Conservation (phyloP, 805 yeast species). For the Ogataea dorogensis region DNA sequence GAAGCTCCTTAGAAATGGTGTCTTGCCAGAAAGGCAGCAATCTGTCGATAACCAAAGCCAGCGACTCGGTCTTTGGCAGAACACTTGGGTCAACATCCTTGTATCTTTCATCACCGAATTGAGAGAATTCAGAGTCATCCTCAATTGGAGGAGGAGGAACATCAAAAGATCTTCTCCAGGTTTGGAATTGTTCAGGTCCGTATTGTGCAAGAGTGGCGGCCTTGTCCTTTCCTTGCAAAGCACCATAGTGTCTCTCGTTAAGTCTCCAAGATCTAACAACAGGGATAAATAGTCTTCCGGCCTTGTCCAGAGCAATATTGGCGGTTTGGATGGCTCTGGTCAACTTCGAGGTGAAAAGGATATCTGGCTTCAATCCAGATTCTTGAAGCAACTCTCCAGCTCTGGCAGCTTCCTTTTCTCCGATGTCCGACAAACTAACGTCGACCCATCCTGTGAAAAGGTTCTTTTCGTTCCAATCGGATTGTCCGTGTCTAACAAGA, state of each 20-base stretch:
- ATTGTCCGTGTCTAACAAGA: constrained; percentile 98
- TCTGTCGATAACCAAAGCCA: constrained; percentile 93
- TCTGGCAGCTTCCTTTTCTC: constrained; percentile 85
- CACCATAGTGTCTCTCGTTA: constrained; percentile 99
- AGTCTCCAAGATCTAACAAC: constrained; percentile 96
- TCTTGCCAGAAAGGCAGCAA: constrained; percentile 96
- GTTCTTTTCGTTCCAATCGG: constrained; percentile 98
- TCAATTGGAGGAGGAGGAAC: constrained; percentile 92
- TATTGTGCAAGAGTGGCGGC: constrained; percentile 84
- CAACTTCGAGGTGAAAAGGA: constrained; percentile 86
- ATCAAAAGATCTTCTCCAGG: constrained; percentile 96
- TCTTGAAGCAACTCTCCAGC: constrained; percentile 93
- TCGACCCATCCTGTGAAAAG: constrained; percentile 99
- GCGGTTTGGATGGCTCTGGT: constrained; percentile 97
- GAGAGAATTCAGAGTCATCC: constrained; percentile 77
- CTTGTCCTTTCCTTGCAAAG: constrained; percentile 96
- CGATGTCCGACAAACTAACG: constrained; percentile 77
- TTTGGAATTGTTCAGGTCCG: constrained; percentile 92
- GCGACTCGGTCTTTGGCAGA: constrained; percentile 91
- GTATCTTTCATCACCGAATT: constrained; percentile 84
- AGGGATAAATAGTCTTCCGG: constrained; percentile 89
- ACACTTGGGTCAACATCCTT: constrained; percentile 76
- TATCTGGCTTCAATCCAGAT: constrained; percentile 80
- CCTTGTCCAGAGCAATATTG: constrained; percentile 83
- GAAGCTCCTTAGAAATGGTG: constrained; percentile 78